A percentile compares a stretch with the other conserved stretches of the same genome.
Evolutionary conservation across 495 filamentous ascomycete species (phyloP).

Genomic region (Hypoxylon lienhwacheense): DNA sequence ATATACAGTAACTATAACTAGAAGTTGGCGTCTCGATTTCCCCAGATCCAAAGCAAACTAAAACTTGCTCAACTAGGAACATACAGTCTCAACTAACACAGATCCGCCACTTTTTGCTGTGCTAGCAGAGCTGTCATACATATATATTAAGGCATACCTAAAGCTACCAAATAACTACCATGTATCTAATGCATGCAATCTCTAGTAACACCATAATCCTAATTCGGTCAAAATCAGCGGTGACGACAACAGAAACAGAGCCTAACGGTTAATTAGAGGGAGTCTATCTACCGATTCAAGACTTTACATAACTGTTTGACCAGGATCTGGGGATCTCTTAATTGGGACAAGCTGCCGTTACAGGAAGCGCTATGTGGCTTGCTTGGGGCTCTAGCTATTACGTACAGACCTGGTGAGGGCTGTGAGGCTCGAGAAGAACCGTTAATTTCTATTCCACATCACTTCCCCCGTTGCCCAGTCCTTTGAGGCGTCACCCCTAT

Average conservation of each 20-base stretch:
- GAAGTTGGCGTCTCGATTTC: constrained; percentile 15
- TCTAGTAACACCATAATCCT: background rate
- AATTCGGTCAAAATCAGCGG: constrained; percentile 11
- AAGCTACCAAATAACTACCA: no score
- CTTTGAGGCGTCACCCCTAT: constrained; percentile 25
- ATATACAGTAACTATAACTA: no score
- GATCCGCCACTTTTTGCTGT: constrained; percentile 4
- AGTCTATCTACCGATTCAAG: constrained; percentile 1
- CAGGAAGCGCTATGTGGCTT: constrained; percentile 20
- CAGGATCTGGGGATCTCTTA: constrained; percentile 19
- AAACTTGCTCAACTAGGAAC: constrained; percentile 2
- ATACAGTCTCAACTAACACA: constrained; percentile 11
- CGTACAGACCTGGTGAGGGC: constrained; percentile 11
- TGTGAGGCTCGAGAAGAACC: constrained; percentile 17
- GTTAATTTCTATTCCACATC: constrained; percentile 11
- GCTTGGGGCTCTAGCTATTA: constrained; percentile 7
- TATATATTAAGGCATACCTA: no score
- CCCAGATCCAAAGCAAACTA: constrained; percentile 27
- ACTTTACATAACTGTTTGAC: constrained; percentile 6
- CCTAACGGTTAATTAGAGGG: constrained; percentile 6
- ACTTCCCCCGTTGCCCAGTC: constrained; percentile 18
- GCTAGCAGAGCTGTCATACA: background rate
- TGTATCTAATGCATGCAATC: no score
- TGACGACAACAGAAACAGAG: constrained; percentile 3
- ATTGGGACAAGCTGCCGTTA: constrained; percentile 21